These are phyloP conservation scores for Fusarium euwallaceae DNA, from an alignment of 2,329 filamentous ascomycete species.

Conservation along the genomic window DNA sequence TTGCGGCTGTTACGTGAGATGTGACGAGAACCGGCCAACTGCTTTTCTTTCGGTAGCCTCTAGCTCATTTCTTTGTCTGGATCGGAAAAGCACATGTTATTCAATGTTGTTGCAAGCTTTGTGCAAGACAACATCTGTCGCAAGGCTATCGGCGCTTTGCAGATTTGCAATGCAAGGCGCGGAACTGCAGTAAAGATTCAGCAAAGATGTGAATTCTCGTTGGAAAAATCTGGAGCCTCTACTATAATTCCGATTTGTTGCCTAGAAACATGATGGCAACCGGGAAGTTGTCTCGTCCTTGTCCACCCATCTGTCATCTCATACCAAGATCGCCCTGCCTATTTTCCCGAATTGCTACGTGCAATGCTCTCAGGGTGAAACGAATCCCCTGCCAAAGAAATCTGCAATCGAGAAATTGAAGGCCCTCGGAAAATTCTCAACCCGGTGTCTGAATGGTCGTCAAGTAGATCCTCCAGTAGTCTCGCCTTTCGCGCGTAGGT, in stretches of 20 bases:
- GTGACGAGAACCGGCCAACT: neutral
- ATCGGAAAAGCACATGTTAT: neutral
- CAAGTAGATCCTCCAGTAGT: neutral
- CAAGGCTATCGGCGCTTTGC: neutral
- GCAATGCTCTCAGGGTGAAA: neutral
- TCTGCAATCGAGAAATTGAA: too few relatives aligned
- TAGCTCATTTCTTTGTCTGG: neutral
- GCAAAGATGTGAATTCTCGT: neutral
- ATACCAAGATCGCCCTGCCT: neutral
- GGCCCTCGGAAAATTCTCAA: too few relatives aligned
- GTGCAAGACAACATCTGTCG: neutral
- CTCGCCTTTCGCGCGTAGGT: too few relatives aligned
- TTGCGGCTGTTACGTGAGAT: neutral
- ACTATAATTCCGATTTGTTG: neutral
- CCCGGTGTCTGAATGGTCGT: neutral
- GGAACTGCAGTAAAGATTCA: neutral
- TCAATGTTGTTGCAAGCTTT: neutral
- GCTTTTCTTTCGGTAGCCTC: neutral
- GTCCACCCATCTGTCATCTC: neutral
- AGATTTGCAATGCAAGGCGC: neutral
- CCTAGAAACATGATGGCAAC: neutral
- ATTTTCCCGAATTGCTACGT: neutral
- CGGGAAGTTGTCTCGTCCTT: neutral
- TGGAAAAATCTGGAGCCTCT: too few relatives aligned
- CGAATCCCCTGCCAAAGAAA: accelerated